Percentiles rank a stretch among this genome's conserved stretches.
Conservation (phyloP, 2,329 filamentous ascomycete genomes). For the Zymoseptoria brevis region DNA sequence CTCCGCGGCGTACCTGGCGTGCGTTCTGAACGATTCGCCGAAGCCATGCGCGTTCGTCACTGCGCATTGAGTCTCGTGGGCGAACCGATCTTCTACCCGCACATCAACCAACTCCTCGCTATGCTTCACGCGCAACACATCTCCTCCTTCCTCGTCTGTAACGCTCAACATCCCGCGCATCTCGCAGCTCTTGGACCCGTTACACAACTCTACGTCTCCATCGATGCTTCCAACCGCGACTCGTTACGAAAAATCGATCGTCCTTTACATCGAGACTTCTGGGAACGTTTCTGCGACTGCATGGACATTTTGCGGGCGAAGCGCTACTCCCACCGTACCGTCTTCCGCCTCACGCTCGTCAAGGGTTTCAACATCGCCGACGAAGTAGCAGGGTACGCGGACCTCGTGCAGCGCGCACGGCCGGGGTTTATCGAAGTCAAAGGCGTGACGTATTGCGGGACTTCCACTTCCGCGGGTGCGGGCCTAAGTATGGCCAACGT, state of each 20-base stretch:
- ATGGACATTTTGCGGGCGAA: constrained; percentile 81
- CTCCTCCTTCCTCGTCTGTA: constrained; percentile 92
- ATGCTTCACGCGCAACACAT: constrained; percentile 82
- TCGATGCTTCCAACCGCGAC: constrained; percentile 87
- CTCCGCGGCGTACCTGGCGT: constrained; percentile 89
- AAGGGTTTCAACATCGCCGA: constrained; percentile 98
- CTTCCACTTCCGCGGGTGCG: constrained; percentile 71
- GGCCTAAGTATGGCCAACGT: constrained; percentile 97
- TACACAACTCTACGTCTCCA: constrained; percentile 92
- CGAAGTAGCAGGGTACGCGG: constrained; percentile 81
- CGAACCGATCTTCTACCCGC: constrained; percentile 97
- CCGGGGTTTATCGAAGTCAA: constrained; percentile 95
- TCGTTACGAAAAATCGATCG: constrained; percentile 81
- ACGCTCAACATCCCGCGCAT: constrained; percentile 91
- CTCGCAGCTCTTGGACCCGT: constrained; percentile 73
- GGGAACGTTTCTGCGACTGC: constrained; percentile 89
- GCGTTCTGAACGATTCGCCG: constrained; percentile 79
- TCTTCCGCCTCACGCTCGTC: constrained; percentile 89
- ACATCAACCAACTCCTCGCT: constrained; percentile 84
- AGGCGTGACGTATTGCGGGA: constrained; percentile 94
- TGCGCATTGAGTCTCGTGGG: constrained; percentile 88
- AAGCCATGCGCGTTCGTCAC: constrained; percentile 88
- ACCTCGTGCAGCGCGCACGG: constrained; percentile 74
- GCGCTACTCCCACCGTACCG: constrained; percentile 78
- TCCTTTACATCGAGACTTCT: constrained; percentile 90